These are phyloP conservation scores for Aspergillus eucalypticola DNA, from an alignment of 2,329 filamentous ascomycete genomes.

Conservation along the genomic window DNA sequence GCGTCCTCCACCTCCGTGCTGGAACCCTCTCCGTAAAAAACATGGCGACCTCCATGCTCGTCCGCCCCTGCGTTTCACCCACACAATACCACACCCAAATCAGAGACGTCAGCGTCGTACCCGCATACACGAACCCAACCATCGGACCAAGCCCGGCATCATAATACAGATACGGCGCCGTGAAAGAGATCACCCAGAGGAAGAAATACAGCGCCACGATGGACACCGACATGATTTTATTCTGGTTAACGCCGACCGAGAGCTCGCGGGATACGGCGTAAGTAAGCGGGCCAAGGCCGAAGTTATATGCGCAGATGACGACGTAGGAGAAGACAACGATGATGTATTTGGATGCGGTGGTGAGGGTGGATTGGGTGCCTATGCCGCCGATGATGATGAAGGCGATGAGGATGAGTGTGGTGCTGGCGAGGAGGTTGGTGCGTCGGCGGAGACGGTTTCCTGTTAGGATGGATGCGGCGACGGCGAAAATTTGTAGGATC, in stretches of 20 bases:
- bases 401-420: slow-evolving; percentile 42
- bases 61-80: slow-evolving; percentile 42
- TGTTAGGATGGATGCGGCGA: slow-evolving; percentile 41
- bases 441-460: slow-evolving; percentile 46
- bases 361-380: slow-evolving; percentile 32
- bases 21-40: slow-evolving; percentile 43
- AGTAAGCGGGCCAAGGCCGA: slow-evolving; percentile 45
- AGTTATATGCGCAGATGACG: slow-evolving; percentile 50
- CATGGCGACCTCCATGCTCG: slow-evolving; percentile 38
- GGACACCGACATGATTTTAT: slow-evolving; percentile 49
- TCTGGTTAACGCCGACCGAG: slow-evolving; percentile 51
- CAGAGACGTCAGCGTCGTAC: slow-evolving; percentile 29
- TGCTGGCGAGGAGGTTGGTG: slow-evolving; percentile 42
- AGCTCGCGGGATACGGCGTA: slow-evolving; percentile 51
- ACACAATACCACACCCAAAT: slow-evolving; percentile 43
- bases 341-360: slow-evolving; percentile 20
- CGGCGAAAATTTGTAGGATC: slow-evolving; percentile 48
- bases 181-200: slow-evolving; percentile 37
- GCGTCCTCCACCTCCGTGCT: slow-evolving; percentile 34
- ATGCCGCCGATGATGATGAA: slow-evolving; percentile 47
- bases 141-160: slow-evolving; percentile 33
- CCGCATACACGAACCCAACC: slow-evolving; percentile 38
- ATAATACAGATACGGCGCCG: slow-evolving; percentile 40
- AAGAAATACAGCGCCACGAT: slow-evolving; percentile 46
- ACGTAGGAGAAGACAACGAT: slow-evolving; percentile 47